Evolutionary conservation across 768 basidiomycete species (phyloP).

Genomic region (Xerocomus potaroensis): DNA sequence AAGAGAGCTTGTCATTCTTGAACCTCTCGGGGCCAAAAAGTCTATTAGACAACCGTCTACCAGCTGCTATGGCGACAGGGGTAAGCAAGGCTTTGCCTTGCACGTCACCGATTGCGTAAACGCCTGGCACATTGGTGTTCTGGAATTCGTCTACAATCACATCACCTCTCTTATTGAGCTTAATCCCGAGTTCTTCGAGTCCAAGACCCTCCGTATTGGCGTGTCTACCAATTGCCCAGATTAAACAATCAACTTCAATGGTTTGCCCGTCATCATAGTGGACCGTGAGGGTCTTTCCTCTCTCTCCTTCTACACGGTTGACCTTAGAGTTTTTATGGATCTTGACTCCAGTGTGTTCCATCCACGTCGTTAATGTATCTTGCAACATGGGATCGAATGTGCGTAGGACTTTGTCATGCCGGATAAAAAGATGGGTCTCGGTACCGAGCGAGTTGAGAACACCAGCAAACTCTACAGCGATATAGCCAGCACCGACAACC

Average conservation of each 20-base stretch:
- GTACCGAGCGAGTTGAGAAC: constrained; percentile 87
- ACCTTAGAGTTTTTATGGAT: constrained; percentile 79
- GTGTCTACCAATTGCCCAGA: constrained; percentile 95
- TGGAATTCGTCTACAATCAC: constrained; percentile 90
- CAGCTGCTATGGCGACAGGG: constrained; percentile 97
- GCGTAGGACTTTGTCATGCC: constrained; percentile 83
- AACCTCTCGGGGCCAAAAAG: constrained; percentile 84
- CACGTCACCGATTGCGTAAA: constrained; percentile 89
- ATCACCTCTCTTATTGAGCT: constrained; percentile 76
- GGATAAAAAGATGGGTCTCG: constrained; percentile 90
- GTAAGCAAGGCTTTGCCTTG: constrained; percentile 90
- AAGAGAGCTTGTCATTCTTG: constrained; percentile 84
- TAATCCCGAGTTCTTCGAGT: constrained; percentile 70
- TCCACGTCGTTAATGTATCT: constrained; percentile 83
- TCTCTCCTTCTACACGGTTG: constrained; percentile 67
- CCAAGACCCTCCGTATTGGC: constrained; percentile 76
- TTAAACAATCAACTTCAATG: constrained; percentile 78
- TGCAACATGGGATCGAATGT: constrained; percentile 89
- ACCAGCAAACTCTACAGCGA: constrained; percentile 95
- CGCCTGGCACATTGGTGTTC: constrained; percentile 62
- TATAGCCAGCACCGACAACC: constrained; percentile 96
- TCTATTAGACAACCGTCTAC: constrained; percentile 81
- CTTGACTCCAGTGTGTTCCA: constrained; percentile 91
- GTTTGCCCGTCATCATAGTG: constrained; percentile 68
- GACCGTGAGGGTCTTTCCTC: constrained; percentile 72